Base-by-base conservation (phyloP, 805 yeast species). In the Pichia pseudocactophila region DNA sequence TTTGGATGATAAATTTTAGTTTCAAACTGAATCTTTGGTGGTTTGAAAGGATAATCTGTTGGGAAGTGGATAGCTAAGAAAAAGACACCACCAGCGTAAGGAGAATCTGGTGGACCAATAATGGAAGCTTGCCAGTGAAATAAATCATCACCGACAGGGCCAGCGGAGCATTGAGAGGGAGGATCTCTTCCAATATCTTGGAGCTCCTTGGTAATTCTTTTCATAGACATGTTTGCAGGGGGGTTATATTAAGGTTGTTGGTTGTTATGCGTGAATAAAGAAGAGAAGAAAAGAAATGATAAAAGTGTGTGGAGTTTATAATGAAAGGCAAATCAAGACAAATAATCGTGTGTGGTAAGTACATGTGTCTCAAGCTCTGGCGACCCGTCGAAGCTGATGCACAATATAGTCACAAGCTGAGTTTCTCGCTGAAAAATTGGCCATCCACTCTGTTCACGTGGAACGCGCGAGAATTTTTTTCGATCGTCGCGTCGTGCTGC, bases 71-170 rank as follows among this genome's bases (percentile, higher is more conserved):
- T 88, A 42, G 95, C 80, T 50, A 92, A 76, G 74, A 92, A 92
- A 67, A 92, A 92, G 36, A 90, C 96, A 58, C 97, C 98, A 36
- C 67, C 67, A 18, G 80, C 79, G 44, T 76, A 76, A 50, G 81
- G 92, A 37, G 96, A 85, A 68, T 92, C 97, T 53, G 95, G 77
- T 40, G 98, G 98, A 39, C 98, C 98, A 94, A 92, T 87, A 63
- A 92, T 92, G 35, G 97, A 89, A 34, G 97, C 98, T 70, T 92
- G 97, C 98, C 98, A 92, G 72, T 90, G 97, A 70, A 83, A 92
- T 61, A 90, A 71, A 65, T 90, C 98, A 57, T 92, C 97, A 37
- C 97, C 97, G 36, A 87, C 92, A 55, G 98, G 98, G 34, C 98
- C 98, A 10, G 98, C 98, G 19, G 97, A 88, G 69, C 97, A 92